These are phyloP conservation scores for Teratosphaeria epicoccoides DNA, from an alignment of 2,329 filamentous ascomycete genomes.

Conservation along the genomic window DNA sequence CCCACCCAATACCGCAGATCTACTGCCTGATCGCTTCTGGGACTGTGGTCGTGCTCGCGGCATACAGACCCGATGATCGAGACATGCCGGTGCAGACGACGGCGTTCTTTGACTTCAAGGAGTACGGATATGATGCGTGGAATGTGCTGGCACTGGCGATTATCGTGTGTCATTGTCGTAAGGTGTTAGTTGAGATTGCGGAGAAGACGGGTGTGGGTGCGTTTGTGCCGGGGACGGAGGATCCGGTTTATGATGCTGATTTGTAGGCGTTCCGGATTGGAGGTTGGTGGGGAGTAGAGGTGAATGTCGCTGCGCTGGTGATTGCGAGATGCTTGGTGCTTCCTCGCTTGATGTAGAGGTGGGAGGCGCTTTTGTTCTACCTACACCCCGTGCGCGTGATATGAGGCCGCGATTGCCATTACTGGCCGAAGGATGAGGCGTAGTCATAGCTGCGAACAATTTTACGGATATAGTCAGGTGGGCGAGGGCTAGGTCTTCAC, in stretches of 20 bases:
- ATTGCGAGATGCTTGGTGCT: too few relatives aligned
- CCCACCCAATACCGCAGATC: slow-evolving; percentile 36
- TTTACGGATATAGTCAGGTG: too few relatives aligned
- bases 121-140: slow-evolving; percentile 48
- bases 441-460: too few relatives aligned
- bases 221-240: slow-evolving; percentile 1
- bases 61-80: slow-evolving; percentile 35
- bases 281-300: background rate
- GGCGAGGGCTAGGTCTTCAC: too few relatives aligned
- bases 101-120: slow-evolving; percentile 43
- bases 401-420: background rate
- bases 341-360: too few relatives aligned
- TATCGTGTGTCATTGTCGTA: slow-evolving; percentile 42
- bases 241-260: slow-evolving; percentile 4
- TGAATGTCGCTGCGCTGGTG: background rate
- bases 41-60: slow-evolving; percentile 43
- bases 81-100: slow-evolving; percentile 25
- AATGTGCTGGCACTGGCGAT: slow-evolving; percentile 49
- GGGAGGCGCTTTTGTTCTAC: too few relatives aligned
- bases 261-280: background rate
- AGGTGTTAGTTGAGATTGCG: slow-evolving; percentile 38
- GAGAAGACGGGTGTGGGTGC: slow-evolving; percentile 23
- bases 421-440: too few relatives aligned
- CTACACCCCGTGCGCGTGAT: background rate
- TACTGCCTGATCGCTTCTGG: slow-evolving; percentile 46